These are phyloP conservation scores for Flagelloscypha sp. DNA, from an alignment of 768 basidiomycete genomes.

Conservation along the genomic window DNA sequence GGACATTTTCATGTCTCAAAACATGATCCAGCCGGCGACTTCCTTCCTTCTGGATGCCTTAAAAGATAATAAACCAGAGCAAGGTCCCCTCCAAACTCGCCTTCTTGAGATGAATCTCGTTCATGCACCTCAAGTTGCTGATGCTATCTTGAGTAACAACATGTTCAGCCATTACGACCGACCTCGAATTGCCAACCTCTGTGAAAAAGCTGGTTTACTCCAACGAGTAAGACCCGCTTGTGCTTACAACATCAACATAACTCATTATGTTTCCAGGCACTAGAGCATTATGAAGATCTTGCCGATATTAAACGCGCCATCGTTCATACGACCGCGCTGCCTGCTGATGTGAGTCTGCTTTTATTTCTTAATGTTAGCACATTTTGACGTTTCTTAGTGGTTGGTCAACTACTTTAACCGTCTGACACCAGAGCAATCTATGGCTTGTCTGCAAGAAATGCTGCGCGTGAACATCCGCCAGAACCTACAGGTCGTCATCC, in stretches of 20 bases:
- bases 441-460: conserved; percentile 97
- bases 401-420: conserved; percentile 95
- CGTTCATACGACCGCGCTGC: conserved; percentile 81
- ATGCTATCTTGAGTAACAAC: conserved; percentile 97
- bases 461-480: conserved; percentile 93
- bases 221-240: conserved; percentile 59
- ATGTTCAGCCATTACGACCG: conserved; percentile 98
- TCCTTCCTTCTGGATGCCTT: conserved; percentile 95
- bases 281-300: conserved; percentile 97
- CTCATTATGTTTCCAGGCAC: conserved; percentile 50
- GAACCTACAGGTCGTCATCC: conserved; percentile 92
- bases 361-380: conserved; percentile 3
- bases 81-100: conserved; percentile 91
- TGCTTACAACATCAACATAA: conserved; percentile 1
- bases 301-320: conserved; percentile 98
- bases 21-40: conserved; percentile 98
- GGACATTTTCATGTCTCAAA: conserved; percentile 99
- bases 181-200: conserved; percentile 93
- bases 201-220: conserved; percentile 94
- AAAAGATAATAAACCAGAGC: conserved; percentile 97
- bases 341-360: conserved; percentile 57
- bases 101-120: conserved; percentile 97
- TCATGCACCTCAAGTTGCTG: conserved; percentile 96
- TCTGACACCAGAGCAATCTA: conserved; percentile 94
- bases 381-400: conserved; percentile 48